These are phyloP conservation scores for Arthrobotrys pseudoclavata DNA, from an alignment of 2,329 filamentous ascomycete genomes.

Conservation along the genomic window DNA sequence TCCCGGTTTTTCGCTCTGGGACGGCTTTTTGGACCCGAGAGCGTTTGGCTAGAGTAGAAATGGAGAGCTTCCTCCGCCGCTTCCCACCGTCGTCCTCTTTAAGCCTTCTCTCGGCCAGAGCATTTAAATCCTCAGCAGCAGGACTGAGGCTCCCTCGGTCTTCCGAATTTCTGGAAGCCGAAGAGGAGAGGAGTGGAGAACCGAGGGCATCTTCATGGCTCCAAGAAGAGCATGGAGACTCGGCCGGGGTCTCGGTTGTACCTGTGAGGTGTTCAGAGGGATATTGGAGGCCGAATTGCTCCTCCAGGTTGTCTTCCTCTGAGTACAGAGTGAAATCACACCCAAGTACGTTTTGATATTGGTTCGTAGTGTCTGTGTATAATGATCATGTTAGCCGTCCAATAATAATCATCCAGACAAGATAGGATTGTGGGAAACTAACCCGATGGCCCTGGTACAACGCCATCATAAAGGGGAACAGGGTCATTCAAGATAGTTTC, in stretches of 20 bases:
- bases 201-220: slow-evolving; percentile 26
- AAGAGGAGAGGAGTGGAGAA: neutral
- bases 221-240: slow-evolving; percentile 11
- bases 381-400: neutral
- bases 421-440: neutral
- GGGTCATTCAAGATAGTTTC: neutral
- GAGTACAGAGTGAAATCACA: slow-evolving; percentile 10
- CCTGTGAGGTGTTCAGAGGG: neutral
- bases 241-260: neutral
- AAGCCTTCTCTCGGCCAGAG: slow-evolving; percentile 8
- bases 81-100: slow-evolving; percentile 23
- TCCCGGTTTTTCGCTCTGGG: neutral
- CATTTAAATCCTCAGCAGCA: slow-evolving; percentile 21
- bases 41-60: neutral
- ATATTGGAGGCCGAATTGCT: neutral
- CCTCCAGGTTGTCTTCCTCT: neutral
- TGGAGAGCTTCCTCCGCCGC: slow-evolving; percentile 25
- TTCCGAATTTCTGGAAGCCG: neutral
- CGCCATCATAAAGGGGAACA: neutral
- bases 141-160: neutral
- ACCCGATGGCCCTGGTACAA: neutral
- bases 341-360: neutral
- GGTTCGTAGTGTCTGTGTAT: neutral
- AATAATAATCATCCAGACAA: neutral
- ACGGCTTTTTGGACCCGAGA: neutral